Percentiles rank a stretch among this genome's conserved stretches.
Conservation (phyloP, 2,329 filamentous ascomycete species). For the Monilinia vaccinii-corymbosi region DNA sequence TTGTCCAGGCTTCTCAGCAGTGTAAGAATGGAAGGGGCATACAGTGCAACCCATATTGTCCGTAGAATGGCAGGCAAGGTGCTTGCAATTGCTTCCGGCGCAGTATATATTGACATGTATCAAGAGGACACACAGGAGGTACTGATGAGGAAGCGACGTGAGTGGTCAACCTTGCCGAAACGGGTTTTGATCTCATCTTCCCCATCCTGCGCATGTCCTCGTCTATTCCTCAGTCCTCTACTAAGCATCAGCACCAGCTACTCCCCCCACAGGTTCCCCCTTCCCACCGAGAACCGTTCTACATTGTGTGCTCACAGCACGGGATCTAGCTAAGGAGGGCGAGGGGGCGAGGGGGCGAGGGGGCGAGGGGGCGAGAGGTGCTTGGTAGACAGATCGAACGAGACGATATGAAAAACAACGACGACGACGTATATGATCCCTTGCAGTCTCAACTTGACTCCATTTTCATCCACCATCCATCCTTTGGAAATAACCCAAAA, state of each 20-base stretch:
- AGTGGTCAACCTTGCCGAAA: background rate
- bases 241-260: slow-evolving; percentile 2
- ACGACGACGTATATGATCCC: background rate
- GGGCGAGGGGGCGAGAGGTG: background rate
- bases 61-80: background rate
- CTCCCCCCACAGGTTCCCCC: background rate
- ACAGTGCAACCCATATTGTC: background rate
- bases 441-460: background rate
- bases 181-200: background rate
- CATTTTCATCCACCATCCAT: background rate
- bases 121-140: too few species aligned
- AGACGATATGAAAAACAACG: too few species aligned
- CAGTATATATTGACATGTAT: too few species aligned
- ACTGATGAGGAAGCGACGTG: too few species aligned
- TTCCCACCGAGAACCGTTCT: background rate
- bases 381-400: background rate
- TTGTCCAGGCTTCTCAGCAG: background rate
- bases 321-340: too few species aligned
- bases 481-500: background rate
- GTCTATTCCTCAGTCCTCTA: background rate
- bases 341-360: background rate
- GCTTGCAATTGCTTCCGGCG: background rate
- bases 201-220: too few species aligned
- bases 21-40: background rate
- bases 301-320: background rate